Percentiles rank a stretch among this genome's conserved stretches.
phyloP scores from a whole-genome alignment of 257 asterid genomes.

The Salvia miltiorrhiza region DNA sequence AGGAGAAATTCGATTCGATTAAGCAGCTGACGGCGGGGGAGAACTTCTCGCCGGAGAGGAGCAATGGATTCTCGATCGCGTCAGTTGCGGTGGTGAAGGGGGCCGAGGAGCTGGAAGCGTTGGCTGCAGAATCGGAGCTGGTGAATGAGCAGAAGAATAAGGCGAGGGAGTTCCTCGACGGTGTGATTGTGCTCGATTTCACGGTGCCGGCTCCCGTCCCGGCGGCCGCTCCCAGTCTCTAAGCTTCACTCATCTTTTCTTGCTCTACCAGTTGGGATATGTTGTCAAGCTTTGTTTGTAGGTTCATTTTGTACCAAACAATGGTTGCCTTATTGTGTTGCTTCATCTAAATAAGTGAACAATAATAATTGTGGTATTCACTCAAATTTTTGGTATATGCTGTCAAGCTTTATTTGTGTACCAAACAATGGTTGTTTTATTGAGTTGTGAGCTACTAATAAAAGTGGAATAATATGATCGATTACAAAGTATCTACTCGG shows the following conservation, averaged over 20 bases:
- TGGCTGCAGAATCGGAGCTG: slow-evolving; percentile 46
- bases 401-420: too few relatives aligned
- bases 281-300: background rate
- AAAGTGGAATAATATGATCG: too few relatives aligned
- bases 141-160: slow-evolving; percentile 52
- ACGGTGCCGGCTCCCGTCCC: slow-evolving; percentile 36
- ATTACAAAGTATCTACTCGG: background rate
- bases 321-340: background rate
- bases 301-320: background rate
- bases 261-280: background rate
- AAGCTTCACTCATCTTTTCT: background rate
- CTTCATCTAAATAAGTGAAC: background rate
- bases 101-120: slow-evolving; percentile 42
- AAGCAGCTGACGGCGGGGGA: slow-evolving; percentile 71
- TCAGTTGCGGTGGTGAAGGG: slow-evolving; percentile 71
- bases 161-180: slow-evolving; percentile 59
- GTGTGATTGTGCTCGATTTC: slow-evolving; percentile 64
- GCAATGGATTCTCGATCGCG: slow-evolving; percentile 73
- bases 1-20: slow-evolving; percentile 43
- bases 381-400: too few relatives aligned
- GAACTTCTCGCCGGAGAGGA: slow-evolving; percentile 76
- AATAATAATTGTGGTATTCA: too few relatives aligned
- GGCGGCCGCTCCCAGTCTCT: slow-evolving; percentile 53
- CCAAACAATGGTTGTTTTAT: too few relatives aligned
- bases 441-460: too few relatives aligned